Percentiles rank a stretch among this genome's conserved stretches.
Conservation (phyloP, 495 filamentous ascomycete species). For the Penicillium riverlandense region DNA sequence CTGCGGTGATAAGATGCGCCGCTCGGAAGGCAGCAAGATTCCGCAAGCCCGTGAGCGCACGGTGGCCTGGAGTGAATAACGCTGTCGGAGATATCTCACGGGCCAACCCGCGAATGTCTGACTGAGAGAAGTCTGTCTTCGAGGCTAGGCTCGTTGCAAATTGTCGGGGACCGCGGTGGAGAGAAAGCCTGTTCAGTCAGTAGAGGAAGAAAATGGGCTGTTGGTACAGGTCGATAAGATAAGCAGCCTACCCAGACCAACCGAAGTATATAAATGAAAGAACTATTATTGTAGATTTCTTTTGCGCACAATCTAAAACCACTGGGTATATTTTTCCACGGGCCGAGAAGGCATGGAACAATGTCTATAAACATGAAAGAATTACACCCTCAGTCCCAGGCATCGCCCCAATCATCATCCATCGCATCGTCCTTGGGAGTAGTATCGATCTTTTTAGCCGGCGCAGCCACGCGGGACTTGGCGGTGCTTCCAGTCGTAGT, state of each 20-base stretch:
- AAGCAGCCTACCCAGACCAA: not conserved
- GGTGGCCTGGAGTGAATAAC: not conserved
- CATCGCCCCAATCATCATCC: slow-evolving; percentile 52
- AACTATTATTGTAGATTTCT: no score
- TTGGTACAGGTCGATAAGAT: slow-evolving; percentile 3
- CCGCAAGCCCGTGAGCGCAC: slow-evolving; percentile 1
- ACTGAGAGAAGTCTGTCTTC: no score
- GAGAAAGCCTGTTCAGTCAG: no score
- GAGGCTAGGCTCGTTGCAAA: no score
- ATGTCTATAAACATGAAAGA: not conserved
- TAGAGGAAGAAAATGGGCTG: not conserved
- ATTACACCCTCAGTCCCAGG: slow-evolving; percentile 36
- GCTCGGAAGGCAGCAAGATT: slow-evolving; percentile 17
- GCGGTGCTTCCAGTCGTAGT: slow-evolving; percentile 28
- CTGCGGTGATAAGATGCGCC: slow-evolving; percentile 13
- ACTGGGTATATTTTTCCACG: no score
- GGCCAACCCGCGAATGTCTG: no score
- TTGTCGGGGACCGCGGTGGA: no score
- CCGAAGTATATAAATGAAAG: no score
- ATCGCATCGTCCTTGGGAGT: slow-evolving; percentile 42
- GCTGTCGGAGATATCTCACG: no score
- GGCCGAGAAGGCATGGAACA: no score
- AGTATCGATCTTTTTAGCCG: slow-evolving; percentile 41
- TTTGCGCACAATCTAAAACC: no score
- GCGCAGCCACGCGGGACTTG: slow-evolving; percentile 30